Evolutionary conservation across 2,329 filamentous ascomycete genomes (phyloP).

Genomic region (Exserohilum rostratum): DNA sequence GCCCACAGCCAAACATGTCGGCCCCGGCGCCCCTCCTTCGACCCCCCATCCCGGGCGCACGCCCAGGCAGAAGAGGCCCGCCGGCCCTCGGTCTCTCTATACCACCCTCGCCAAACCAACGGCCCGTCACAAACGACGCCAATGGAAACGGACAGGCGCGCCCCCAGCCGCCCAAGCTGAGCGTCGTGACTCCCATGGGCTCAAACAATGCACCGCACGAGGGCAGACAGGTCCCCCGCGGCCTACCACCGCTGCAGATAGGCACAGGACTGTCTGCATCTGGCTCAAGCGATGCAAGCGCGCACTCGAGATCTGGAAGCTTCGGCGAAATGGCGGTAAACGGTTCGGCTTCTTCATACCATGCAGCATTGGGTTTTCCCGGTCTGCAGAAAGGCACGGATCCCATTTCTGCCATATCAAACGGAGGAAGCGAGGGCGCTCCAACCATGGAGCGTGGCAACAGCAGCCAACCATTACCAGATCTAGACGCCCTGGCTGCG

Average conservation of each 20-base stretch:
- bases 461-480: constrained; percentile 76
- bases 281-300: constrained; percentile 79
- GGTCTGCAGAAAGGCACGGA: constrained; percentile 74
- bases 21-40: constrained; percentile 81
- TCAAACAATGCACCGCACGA: constrained; percentile 74
- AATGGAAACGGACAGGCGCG: constrained; percentile 58
- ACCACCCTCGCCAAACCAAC: constrained; percentile 81
- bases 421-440: constrained; percentile 73
- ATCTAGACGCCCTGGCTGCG: constrained; percentile 79
- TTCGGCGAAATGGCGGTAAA: constrained; percentile 81
- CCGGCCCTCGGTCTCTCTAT: constrained; percentile 89
- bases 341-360: constrained; percentile 84
- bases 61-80: constrained; percentile 65
- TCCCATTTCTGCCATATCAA: constrained; percentile 86
- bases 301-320: constrained; percentile 82
- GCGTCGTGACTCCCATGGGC: constrained; percentile 87
- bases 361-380: constrained; percentile 79
- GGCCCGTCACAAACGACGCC: constrained; percentile 72
- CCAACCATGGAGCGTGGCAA: constrained; percentile 77
- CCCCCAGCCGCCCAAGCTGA: constrained; percentile 73
- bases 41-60: constrained; percentile 75
- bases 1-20: constrained; percentile 63
- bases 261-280: constrained; percentile 66
- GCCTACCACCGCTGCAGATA: constrained; percentile 61
- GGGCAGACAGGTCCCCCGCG: constrained; percentile 61